Percentiles rank a stretch among this genome's conserved stretches.
Evolutionary conservation across 2,329 filamentous ascomycete species (phyloP).

Genomic region (Aspergillus carbonarius): DNA sequence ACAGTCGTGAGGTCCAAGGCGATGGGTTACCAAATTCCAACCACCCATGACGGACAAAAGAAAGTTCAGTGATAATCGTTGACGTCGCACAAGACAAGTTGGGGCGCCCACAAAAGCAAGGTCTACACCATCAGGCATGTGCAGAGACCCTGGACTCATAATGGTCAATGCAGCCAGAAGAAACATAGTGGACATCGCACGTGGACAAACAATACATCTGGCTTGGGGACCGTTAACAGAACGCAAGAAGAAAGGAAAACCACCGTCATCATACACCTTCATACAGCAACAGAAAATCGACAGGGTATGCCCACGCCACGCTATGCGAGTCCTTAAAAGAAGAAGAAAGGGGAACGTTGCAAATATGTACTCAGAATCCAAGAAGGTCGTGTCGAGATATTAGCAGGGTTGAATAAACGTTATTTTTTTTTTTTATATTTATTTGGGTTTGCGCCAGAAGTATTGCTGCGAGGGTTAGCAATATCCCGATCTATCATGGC

Average conservation of each 20-base stretch:
- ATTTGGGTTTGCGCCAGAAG: constrained; percentile 67
- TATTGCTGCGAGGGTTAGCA: constrained; percentile 59
- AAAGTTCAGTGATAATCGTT: background rate
- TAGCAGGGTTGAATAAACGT: constrained; percentile 6
- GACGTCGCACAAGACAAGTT: constrained; percentile 1
- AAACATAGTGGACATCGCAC: constrained; percentile 10
- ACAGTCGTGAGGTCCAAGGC: constrained; percentile 18
- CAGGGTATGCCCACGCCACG: constrained; percentile 45
- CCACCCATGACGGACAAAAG: background rate
- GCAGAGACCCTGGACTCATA: background rate
- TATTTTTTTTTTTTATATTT: constrained; percentile 20
- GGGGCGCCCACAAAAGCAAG: constrained; percentile 2
- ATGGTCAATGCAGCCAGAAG: background rate
- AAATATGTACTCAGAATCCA: constrained; percentile 38
- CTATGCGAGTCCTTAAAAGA: constrained; percentile 39
- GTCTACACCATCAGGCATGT: constrained; percentile 3
- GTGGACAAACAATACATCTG: constrained; percentile 10
- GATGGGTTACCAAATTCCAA: constrained; percentile 8
- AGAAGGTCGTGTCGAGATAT: constrained; percentile 6
- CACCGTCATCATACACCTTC: constrained; percentile 25
- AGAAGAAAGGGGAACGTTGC: constrained; percentile 20
- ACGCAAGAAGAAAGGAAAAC: constrained; percentile 13
- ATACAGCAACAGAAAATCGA: constrained; percentile 26
- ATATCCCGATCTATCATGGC: background rate
- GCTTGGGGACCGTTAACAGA: constrained; percentile 6